Evolutionary conservation across 805 yeast species (phyloP).

Genomic region (Barnettozyma sucrosica): DNA sequence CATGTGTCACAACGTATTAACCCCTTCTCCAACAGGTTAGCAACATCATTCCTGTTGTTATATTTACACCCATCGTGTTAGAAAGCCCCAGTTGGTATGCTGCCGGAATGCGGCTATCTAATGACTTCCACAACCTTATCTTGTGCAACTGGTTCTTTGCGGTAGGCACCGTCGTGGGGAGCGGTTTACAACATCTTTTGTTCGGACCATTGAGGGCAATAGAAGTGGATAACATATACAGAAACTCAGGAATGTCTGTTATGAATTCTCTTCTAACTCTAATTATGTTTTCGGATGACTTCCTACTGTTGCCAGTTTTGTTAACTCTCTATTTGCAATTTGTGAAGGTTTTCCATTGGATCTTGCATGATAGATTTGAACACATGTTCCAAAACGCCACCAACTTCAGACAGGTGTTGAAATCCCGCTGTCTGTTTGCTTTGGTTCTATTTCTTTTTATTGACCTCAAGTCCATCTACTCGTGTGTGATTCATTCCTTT

Average conservation of each 20-base stretch:
- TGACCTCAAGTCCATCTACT: slow-evolving; percentile 48
- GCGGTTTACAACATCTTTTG: slow-evolving; percentile 43
- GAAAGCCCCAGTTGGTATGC: slow-evolving; percentile 39
- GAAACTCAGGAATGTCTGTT: slow-evolving; percentile 56
- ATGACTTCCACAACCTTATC: slow-evolving; percentile 40
- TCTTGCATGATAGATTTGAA: slow-evolving; percentile 46
- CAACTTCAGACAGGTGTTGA: slow-evolving; percentile 27
- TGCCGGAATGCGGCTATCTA: slow-evolving; percentile 44
- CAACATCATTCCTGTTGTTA: slow-evolving; percentile 30
- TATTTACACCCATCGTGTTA: slow-evolving; percentile 33
- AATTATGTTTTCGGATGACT: slow-evolving; percentile 46
- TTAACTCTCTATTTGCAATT: slow-evolving; percentile 38
- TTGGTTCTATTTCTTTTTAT: slow-evolving; percentile 37
- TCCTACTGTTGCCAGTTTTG: slow-evolving; percentile 37
- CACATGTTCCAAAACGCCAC: slow-evolving; percentile 39
- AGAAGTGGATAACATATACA: slow-evolving; percentile 72
- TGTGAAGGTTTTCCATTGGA: slow-evolving; percentile 72
- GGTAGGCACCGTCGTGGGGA: slow-evolving; percentile 35
- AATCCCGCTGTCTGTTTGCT: slow-evolving; percentile 40
- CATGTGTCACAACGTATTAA: slow-evolving; percentile 4
- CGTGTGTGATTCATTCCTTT: slow-evolving; percentile 42
- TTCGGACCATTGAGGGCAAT: slow-evolving; percentile 73
- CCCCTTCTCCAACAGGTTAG: slow-evolving; percentile 25
- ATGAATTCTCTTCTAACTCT: slow-evolving; percentile 56
- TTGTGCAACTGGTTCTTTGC: slow-evolving; percentile 41